A percentile compares a stretch with the other conserved stretches of the same genome.
Conservation (phyloP, 179 eudicot genomes). For the Carnegiea gigantea region DNA sequence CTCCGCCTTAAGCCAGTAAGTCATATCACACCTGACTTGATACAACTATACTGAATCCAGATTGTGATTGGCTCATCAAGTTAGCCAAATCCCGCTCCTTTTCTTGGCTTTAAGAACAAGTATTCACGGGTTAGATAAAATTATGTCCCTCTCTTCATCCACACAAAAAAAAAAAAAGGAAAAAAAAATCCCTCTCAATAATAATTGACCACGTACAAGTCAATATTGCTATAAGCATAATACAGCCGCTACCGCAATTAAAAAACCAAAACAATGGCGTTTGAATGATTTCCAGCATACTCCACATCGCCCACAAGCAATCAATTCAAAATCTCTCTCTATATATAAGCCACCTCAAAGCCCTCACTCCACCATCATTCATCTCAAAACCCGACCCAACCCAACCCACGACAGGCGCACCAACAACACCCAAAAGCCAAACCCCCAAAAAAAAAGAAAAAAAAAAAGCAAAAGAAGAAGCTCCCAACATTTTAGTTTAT, state of each 20-base stretch:
- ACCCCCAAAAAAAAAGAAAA: neutral
- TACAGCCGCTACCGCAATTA: conserved; percentile 12
- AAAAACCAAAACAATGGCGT: conserved; percentile 8
- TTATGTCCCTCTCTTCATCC: no score
- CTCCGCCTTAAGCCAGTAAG: no score
- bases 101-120: no score
- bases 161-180: no score
- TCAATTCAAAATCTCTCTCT: conserved; percentile 14
- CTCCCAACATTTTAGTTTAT: neutral
- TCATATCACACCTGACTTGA: no score
- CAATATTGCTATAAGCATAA: neutral
- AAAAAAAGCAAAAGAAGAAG: conserved; percentile 38
- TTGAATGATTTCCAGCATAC: conserved; percentile 27
- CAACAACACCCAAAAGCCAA: conserved; percentile 14
- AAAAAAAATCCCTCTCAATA: no score
- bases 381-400: conserved; percentile 13
- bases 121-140: no score
- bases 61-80: no score
- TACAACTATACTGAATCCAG: no score
- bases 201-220: neutral
- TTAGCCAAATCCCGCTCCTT: no score
- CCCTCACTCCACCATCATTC: neutral
- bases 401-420: conserved; percentile 16
- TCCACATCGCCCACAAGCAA: conserved; percentile 27
- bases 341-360: conserved; percentile 14